Evolutionary conservation across 2,329 filamentous ascomycete species (phyloP), one percentile per base, ranked within the genome.

Genomic region (Zalaria obscura): DNA sequence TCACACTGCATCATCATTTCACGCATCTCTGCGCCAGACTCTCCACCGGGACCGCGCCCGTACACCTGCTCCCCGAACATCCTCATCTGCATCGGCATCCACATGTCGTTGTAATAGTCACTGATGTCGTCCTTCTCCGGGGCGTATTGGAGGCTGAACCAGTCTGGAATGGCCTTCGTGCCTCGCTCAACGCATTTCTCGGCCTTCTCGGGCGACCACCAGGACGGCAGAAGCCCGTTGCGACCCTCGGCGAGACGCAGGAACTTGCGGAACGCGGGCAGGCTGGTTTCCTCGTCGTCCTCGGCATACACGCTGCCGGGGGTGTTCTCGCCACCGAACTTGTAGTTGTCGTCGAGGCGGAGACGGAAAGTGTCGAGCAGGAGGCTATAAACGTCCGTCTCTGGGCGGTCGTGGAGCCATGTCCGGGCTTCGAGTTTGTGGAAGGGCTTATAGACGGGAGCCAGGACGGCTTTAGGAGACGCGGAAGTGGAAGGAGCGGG

Each of bases 21-120:
- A 2, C 34, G 34, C 34, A 36, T 7, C 7, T 7, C 2, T 7
- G 6, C 34, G 7, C 34, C n/a, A 11, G 6, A 8, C 3, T 36
- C 3, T 6, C 34, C 34, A 6, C 34, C 34, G 7, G 34, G 34
- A 2, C 34, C 34, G 25, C 34, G 6, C 6, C 3, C 58, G 25
- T 62, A 61, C 3, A 69, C 52, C 0, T 50, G 50, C 48, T 72
- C 66, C 3, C 55, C 63, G 18, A 72, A 53, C 61, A 73, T 66
- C 9, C 69, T 59, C 38, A 73, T 53, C 57, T 72, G 65, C 66
- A 70, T 69, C 2, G 68, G 63, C 44, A 71, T 69, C 2, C 48
- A 49, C 1, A 40, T 4, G 38, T 72, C 61, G 3, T 60, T 59
- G 38, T 72, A 73, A 38, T 65, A 57, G 25, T 65, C 55, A 4